Evolutionary conservation across 805 yeast genomes (phyloP), one percentile per base, ranked within the genome.

Genomic region (Pichia heedii): DNA sequence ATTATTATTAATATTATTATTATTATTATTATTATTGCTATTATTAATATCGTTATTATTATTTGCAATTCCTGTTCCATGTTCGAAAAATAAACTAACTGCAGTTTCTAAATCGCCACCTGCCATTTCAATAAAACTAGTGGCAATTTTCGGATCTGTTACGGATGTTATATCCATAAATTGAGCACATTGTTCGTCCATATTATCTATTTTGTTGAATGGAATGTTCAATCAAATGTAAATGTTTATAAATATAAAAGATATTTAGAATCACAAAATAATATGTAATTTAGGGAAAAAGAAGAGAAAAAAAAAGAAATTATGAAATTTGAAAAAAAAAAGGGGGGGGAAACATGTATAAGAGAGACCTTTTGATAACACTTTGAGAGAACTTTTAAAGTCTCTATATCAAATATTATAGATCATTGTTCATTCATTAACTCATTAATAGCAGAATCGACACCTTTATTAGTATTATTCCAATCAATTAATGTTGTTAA

Each of bases 151-250:
- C 1, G 74, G 70, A 56, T 84, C 90, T 2, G 77, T 71, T 2
- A 77, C 76, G 20, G 86, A 84, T 0, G 97, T 88, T 42, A 93
- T 80, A 34, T 90, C 89, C 61, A 89, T 68, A 62, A 93, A 93
- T 20, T 80, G 75, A 20, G 84, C 80, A 10, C 30, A 16, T 18
- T 33, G 39, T 32, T 44, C 44, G 8, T 44, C 47, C 47, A 44
- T 29, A 22, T 7, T 27, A 5, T 24, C 39, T 20, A 15, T 12
- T 11, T 24, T 24, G 7, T 24, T n/a, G n/a, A n/a, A n/a, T n/a
- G n/a, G n/a, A n/a, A n/a, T n/a, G n/a, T n/a, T n/a, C n/a, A n/a
- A n/a, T n/a, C n/a, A n/a, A n/a, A n/a, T n/a, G n/a, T n/a, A n/a
- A n/a, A n/a, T n/a, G n/a, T n/a, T n/a, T n/a, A n/a, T n/a, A n/a